Base-by-base conservation (phyloP, 2,329 filamentous ascomycete species). In the Ceratocystis ficicola region DNA sequence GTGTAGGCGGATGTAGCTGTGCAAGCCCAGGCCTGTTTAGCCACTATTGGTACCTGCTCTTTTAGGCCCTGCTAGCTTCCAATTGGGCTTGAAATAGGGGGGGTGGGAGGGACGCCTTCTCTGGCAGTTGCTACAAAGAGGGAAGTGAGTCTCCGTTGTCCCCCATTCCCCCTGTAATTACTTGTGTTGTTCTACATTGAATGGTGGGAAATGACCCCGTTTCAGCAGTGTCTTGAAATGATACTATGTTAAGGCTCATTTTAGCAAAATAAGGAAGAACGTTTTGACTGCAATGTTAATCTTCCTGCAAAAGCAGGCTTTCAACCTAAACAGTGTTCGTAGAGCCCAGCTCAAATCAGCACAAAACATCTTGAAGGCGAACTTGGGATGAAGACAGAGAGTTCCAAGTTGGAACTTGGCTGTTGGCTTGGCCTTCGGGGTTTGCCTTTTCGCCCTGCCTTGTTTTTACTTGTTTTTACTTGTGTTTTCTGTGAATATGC, bases 141-240 rank as follows among this genome's bases (percentile, higher is more conserved):
- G 46, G n/a, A 22, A 22, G 46, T 50, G n/a, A 41, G 36, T 12
- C 36, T 41, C 36, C 36, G 12, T 41, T 41, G 12, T 12, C 30
- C 30, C 28, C 20, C 30, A 20, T 30, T 28, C 15, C 52, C 25
- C 25, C 52, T 57, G 52, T 7, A 57, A 57, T 7, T 57, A 57
- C 52, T 2, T 57, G 52, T 8, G 8, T 17, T 57, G 17, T n/a
- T n/a, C n/a, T 57, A 57, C 52, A n/a, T 32, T 15, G 12, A 30
- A 57, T 12, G 30, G 22, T 7, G 22, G 52, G 52, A 57, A 57
- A 57, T 57, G 52, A 57, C 52, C 52, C 52, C 28, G 52, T 57
- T 57, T 57, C 52, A 57, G 52, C 52, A 57, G 52, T 57, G 52
- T 57, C 52, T 57, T 57, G 52, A 57, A 32, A 57, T 57, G 52